phyloP scores from a whole-genome alignment of 192 early-diverging fungal genomes.

The Jimgerdemannia flammicorona region DNA sequence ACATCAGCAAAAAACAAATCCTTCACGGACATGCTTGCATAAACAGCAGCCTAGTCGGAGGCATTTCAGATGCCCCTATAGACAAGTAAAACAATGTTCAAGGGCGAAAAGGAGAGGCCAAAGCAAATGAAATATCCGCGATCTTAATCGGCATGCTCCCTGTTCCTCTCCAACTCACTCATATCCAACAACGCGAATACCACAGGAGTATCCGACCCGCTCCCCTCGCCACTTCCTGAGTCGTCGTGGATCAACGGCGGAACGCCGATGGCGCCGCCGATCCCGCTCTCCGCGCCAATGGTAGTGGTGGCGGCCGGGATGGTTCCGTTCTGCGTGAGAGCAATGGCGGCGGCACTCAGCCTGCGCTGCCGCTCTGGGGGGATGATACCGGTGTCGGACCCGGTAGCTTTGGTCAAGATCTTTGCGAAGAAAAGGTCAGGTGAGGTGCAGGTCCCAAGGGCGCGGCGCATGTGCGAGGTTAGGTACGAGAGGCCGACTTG shows the following conservation, averaged over 20 bases:
- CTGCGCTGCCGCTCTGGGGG: not conserved
- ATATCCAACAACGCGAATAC: too few species aligned
- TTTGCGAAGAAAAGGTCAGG: constrained; percentile 24
- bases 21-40: too few species aligned
- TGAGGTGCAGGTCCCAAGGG: constrained; percentile 53
- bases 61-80: too few species aligned
- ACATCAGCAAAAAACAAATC: too few species aligned
- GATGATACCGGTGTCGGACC: not conserved
- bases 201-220: too few species aligned
- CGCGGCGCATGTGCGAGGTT: constrained; percentile 65
- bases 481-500: constrained; percentile 82
- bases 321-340: constrained; percentile 21
- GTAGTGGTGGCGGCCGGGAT: constrained; percentile 20
- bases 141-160: too few species aligned
- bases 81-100: too few species aligned
- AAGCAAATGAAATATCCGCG: too few species aligned
- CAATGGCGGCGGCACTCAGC: constrained; percentile 6
- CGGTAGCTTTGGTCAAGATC: not conserved
- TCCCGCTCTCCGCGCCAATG: constrained; percentile 13
- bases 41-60: too few species aligned
- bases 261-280: not conserved
- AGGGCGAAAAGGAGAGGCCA: too few species aligned
- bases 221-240: too few species aligned
- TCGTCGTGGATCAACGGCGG: not conserved
- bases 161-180: too few species aligned